Conservation (phyloP, 768 basidiomycete genomes). For the Naganishia friedmannii region DNA sequence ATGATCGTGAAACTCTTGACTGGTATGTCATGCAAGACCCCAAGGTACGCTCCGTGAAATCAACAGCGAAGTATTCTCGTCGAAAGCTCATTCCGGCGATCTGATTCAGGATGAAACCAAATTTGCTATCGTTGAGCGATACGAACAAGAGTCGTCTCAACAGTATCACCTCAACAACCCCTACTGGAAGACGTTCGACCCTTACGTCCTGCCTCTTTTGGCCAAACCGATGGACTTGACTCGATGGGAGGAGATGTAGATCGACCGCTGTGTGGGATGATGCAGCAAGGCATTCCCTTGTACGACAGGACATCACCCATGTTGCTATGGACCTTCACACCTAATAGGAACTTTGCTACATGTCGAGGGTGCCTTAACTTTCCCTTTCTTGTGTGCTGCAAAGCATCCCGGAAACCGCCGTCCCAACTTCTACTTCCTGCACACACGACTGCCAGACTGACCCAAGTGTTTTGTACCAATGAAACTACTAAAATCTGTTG, state of each 20-base stretch:
- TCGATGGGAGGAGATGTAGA: slow-evolving; percentile 51
- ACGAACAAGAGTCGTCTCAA: slow-evolving; percentile 52
- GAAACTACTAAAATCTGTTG: no score
- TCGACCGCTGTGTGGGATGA: not conserved
- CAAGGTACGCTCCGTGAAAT: slow-evolving; percentile 33
- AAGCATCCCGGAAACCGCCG: no score
- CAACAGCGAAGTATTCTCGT: not conserved
- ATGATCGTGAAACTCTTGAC: slow-evolving; percentile 52
- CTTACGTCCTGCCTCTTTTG: slow-evolving; percentile 50
- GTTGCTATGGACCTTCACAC: no score
- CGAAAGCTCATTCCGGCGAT: not conserved
- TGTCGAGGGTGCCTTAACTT: no score
- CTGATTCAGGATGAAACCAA: slow-evolving; percentile 45
- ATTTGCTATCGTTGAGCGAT: slow-evolving; percentile 53
- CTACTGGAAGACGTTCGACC: slow-evolving; percentile 49
- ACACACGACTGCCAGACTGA: no score
- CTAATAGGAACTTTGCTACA: no score
- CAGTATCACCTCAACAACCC: slow-evolving; percentile 51
- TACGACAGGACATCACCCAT: no score
- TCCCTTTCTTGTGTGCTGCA: no score
- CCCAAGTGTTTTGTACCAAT: no score
- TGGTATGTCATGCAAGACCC: slow-evolving; percentile 54
- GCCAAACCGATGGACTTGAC: slow-evolving; percentile 51
- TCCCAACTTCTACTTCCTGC: no score
- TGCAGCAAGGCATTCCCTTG: no score